Base-by-base conservation (phyloP, 768 basidiomycete genomes). In the Termitomyces sp. region DNA sequence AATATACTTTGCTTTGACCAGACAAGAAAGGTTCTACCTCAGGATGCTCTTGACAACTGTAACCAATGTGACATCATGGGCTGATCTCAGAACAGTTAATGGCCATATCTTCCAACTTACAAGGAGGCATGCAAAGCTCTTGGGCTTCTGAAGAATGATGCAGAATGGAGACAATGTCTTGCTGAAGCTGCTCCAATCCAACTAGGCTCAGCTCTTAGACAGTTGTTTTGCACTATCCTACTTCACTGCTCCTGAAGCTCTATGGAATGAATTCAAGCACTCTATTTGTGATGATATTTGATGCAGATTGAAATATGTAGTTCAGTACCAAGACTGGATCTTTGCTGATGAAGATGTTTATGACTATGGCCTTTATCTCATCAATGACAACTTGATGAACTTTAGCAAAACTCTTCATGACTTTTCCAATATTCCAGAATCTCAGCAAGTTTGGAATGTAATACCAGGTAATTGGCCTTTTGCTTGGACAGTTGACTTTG, bases 201-300 rank as follows among this genome's bases (percentile, higher is more conserved):
- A n/a, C n/a, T n/a, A n/a, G n/a, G n/a, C n/a, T n/a, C n/a, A n/a
- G n/a, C n/a, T n/a, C n/a, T n/a, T n/a, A n/a, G n/a, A n/a, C n/a
- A n/a, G n/a, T n/a, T n/a, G n/a, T n/a, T n/a, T n/a, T n/a, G n/a
- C n/a, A n/a, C n/a, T n/a, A n/a, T n/a, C 29, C 29, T 29, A 46
- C 40, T 75, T 73, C 11, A 21, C 70, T 7, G 34, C 66, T 21
- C 76, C 82, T 21, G 53, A 50, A 5, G 38, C 5, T 6, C 65
- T 80, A 0, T 81, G 78, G 80, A 27, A 55, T 2, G 52, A 63
- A 7, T 78, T 73, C 56, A 59, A 63, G 14, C 9, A 57, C 0
- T 25, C 66, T n/a, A 71, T 82, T 8, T 76, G 75, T 69, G 71
- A 80, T 70, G 77, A 81, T 61, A 67, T 80, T 0, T 12, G 21